Evolutionary conservation across 2,329 filamentous ascomycete genomes (phyloP), one percentile per base, ranked within the genome.

Genomic region (Aspergillus piperis): DNA sequence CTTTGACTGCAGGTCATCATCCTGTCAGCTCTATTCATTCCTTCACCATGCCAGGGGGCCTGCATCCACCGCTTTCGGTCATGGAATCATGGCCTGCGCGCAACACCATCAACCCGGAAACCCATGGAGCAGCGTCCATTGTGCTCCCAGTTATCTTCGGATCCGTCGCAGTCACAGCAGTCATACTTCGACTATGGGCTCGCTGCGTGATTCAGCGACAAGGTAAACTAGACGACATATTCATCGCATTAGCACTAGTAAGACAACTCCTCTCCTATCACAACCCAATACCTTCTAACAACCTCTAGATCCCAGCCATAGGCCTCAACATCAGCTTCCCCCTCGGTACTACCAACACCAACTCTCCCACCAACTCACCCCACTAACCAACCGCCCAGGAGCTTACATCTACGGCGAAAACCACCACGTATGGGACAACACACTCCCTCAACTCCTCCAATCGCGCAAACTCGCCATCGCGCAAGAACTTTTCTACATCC

Each of bases 361-460:
- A 19, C 17, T 2, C 30, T 10, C 36, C 10, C 15, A 39, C 6
- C 8, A 30, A 30, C 27, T 11, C 27, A 11, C 8, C 7, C 7
- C 10, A 10, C 50, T 1, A 27, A 8, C 23, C 6, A 44, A 5
- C 5, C 19, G 1, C 30, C 36, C 21, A 41, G 59, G 42, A 2
- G 41, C 51, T 15, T 48, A 58, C 27, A 36, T 25, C 19, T 59
- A 55, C 15, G 58, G 59, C 41, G 50, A 53, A 38, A 61, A 54
- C 19, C 36, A 58, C 21, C 59, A 61, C 38, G 42, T 44, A 3
- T 61, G 59, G 59, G 59, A 61, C 55, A 58, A 51, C 38, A 21
- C 23, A 2, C 32, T 61, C 0, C 23, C 59, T 6, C 17, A 19
- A 2, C 55, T 61, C 1, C 17, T 61, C 25, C 27, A 25, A 2